Conservation (phyloP, 495 filamentous ascomycete genomes). For the Acidomyces sp. region DNA sequence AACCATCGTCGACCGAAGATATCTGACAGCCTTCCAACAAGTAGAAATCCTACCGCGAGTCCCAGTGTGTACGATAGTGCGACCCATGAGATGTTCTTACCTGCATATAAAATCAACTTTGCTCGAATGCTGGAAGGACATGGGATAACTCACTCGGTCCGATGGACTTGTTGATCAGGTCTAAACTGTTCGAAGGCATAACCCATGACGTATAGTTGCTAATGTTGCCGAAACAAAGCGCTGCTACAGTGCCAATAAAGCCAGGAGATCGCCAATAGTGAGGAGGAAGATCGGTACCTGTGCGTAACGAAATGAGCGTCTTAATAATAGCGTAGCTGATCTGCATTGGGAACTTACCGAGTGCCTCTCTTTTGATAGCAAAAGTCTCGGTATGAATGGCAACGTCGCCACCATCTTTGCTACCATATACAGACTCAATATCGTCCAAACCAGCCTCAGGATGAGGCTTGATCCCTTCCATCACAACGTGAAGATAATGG, state of each 20-base stretch:
- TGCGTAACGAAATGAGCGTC: too few species aligned
- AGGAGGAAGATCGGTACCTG: conserved; percentile 6
- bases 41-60: conserved; percentile 20
- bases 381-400: conserved; percentile 11
- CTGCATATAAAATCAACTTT: neutral
- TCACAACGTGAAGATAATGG: too few species aligned
- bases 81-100: conserved; percentile 19
- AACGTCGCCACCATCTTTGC: conserved; percentile 8
- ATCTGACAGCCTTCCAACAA: conserved; percentile 25
- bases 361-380: conserved; percentile 6
- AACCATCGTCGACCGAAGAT: conserved; percentile 28
- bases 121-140: neutral
- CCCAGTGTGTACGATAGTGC: conserved; percentile 22
- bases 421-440: neutral
- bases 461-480: too few species aligned
- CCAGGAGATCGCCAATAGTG: conserved; percentile 6
- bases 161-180: conserved; percentile 23
- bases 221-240: conserved; percentile 11
- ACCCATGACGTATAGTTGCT: conserved; percentile 10
- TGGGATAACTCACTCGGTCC: conserved; percentile 15
- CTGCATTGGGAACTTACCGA: too few species aligned
- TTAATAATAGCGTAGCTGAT: too few species aligned
- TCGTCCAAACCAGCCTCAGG: neutral
- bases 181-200: conserved; percentile 19
- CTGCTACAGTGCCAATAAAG: conserved; percentile 13